Percentiles rank a stretch among this genome's conserved stretches.
Evolutionary conservation across 768 basidiomycete species (phyloP).

Genomic region (Leccinum longicurvipes): DNA sequence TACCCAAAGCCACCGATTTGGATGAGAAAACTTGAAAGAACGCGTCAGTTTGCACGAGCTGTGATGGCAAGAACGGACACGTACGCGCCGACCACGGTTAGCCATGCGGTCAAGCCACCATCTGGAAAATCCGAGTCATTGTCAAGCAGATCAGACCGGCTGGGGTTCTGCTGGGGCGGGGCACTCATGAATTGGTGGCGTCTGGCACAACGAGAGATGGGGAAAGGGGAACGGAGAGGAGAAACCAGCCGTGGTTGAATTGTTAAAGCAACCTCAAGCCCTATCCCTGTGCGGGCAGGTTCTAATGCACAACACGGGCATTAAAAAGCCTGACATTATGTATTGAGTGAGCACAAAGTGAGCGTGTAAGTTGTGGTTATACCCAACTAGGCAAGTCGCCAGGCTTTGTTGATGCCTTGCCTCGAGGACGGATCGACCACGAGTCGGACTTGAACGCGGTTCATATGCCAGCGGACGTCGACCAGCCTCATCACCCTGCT

Average conservation of each 20-base stretch:
- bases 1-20: conserved; percentile 40
- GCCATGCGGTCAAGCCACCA: conserved; percentile 26
- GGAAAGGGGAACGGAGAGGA: neutral
- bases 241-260: neutral
- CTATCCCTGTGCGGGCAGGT: neutral
- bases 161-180: neutral
- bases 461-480: neutral
- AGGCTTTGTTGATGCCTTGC: neutral
- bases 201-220: neutral
- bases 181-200: conserved; percentile 2
- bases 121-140: conserved; percentile 15
- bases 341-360: no score
- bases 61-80: neutral
- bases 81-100: conserved; percentile 23
- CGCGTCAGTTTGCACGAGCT: neutral
- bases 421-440: neutral
- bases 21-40: conserved; percentile 28
- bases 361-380: neutral
- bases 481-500: neutral
- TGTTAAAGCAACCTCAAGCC: neutral
- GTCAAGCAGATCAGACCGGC: neutral
- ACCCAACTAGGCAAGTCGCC: neutral
- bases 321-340: neutral
- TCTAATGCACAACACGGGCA: conserved; percentile 6
- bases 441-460: neutral